A percentile compares a stretch with the other conserved stretches of the same genome.
phyloP scores from a whole-genome alignment of 805 yeast genomes.

The Starmerella floris region DNA sequence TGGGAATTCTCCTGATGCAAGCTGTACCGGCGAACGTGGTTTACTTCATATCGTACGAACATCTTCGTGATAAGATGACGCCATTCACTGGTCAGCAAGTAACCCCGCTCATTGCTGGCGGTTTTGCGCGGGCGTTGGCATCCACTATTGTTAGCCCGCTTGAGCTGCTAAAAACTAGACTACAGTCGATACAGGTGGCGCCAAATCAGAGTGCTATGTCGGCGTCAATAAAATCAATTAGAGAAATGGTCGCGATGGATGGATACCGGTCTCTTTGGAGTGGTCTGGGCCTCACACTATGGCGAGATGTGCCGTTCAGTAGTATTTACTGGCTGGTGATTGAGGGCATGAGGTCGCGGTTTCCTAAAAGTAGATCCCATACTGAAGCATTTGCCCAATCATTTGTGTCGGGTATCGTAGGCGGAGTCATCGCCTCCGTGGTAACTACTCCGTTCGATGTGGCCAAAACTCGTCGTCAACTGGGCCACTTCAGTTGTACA shows the following conservation, averaged over 20 bases:
- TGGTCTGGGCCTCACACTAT: constrained; percentile 75
- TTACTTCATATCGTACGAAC: constrained; percentile 87
- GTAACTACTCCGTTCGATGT: constrained; percentile 93
- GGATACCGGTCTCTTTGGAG: constrained; percentile 63
- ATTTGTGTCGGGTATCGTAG: constrained; percentile 67
- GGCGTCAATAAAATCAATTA: constrained; percentile 38
- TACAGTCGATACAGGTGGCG: constrained; percentile 65
- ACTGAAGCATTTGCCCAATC: constrained; percentile 26
- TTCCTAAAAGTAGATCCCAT: constrained; percentile 6
- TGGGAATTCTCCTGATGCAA: constrained; percentile 66
- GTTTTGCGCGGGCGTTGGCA: constrained; percentile 66
- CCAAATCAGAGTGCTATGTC: constrained; percentile 15
- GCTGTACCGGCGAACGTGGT: constrained; percentile 87
- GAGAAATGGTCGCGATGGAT: constrained; percentile 35
- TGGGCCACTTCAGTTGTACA: constrained; percentile 32
- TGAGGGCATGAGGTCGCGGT: constrained; percentile 32
- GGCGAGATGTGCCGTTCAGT: constrained; percentile 96
- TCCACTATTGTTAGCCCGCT: constrained; percentile 79
- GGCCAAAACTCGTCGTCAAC: constrained; percentile 84
- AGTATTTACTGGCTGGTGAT: constrained; percentile 90
- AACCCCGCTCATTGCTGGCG: constrained; percentile 77
- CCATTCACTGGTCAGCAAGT: constrained; percentile 27
- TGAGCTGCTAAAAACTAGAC: constrained; percentile 73
- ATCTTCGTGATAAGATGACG: constrained; percentile 63
- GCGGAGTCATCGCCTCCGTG: constrained; percentile 78